Percentiles rank a stretch among this genome's conserved stretches.
Conservation (phyloP, 208 protist species). For the Herpetomonas tarakana region DNA sequence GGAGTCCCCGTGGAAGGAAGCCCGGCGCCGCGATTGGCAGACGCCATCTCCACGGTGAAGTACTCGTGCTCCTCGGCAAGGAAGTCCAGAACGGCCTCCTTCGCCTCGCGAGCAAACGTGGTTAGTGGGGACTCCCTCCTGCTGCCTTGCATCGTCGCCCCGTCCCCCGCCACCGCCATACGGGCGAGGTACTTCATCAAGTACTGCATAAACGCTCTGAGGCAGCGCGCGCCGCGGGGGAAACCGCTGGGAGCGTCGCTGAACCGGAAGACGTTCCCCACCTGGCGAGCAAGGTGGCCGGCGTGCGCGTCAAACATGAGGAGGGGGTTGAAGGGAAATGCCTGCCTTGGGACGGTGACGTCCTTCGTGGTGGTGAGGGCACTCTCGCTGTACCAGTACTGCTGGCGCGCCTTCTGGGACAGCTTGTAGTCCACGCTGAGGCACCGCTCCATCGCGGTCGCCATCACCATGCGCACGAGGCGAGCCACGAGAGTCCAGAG, state of each 20-base stretch:
- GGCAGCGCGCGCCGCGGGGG: neutral
- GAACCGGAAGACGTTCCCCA: conserved; percentile 54
- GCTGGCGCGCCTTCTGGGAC: neutral
- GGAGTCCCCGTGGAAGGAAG: too few species aligned
- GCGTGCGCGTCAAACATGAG: conserved; percentile 9
- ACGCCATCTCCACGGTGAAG: conserved; percentile 47
- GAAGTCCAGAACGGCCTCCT: conserved; percentile 33
- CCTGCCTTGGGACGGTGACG: neutral
- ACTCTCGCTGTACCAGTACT: too few species aligned
- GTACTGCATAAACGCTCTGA: conserved; percentile 10
- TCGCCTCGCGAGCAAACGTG: conserved; percentile 40
- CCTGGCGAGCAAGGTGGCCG: conserved; percentile 21
- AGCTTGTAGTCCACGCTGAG: conserved; percentile 26
- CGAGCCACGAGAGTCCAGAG: conserved; percentile 7
- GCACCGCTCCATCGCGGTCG: conserved; percentile 22
- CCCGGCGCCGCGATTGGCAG: neutral
- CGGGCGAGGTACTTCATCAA: conserved; percentile 3
- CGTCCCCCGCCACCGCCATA: neutral
- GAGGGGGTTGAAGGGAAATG: conserved; percentile 20
- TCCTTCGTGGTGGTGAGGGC: conserved; percentile 2
- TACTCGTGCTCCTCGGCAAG: conserved; percentile 45
- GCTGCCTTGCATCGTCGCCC: neutral
- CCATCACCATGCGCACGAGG: conserved; percentile 11
- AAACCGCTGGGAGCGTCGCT: conserved; percentile 17
- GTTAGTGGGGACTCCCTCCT: conserved; percentile 5